Conservation (phyloP, 208 protist species). For the Acanthamoeba culbertsoni region DNA sequence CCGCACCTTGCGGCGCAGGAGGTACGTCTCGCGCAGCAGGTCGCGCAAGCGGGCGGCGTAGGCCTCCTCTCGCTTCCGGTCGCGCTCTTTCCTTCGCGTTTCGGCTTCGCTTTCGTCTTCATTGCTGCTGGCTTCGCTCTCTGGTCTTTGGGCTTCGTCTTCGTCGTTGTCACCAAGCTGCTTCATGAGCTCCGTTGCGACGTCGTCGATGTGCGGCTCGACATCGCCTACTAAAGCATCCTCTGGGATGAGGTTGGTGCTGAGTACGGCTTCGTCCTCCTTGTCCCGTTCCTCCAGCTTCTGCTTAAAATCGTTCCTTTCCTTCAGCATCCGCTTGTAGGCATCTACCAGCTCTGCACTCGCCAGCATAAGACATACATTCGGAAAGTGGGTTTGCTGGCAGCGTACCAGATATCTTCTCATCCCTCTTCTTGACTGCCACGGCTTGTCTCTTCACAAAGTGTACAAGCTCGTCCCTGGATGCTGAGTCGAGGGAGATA, state of each 20-base stretch:
- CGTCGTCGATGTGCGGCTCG: not conserved
- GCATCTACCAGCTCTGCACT: conserved; percentile 39
- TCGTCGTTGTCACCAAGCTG: not conserved
- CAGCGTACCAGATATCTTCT: not conserved
- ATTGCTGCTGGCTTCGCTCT: not conserved
- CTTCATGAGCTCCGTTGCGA: not conserved
- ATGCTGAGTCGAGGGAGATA: conserved; percentile 11
- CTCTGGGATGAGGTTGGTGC: not conserved
- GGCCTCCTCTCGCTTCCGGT: not conserved
- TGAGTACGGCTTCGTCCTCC: not conserved
- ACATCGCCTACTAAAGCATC: not conserved
- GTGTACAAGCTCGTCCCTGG: not conserved
- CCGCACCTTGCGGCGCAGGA: not conserved
- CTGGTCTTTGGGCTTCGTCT: not conserved
- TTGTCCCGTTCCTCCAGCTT: not conserved
- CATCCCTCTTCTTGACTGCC: conserved; percentile 31
- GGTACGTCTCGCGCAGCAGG: not conserved
- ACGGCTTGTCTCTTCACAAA: conserved; percentile 32
- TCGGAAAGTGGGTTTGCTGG: not conserved
- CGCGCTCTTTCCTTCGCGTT: not conserved
- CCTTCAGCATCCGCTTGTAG: conserved; percentile 1
- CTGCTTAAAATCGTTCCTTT: not conserved
- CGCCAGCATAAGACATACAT: not conserved
- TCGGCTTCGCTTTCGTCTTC: not conserved
- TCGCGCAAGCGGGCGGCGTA: not conserved